These are phyloP conservation scores for Recurvomyces mirabilis DNA, from an alignment of 495 filamentous ascomycete genomes.

Conservation along the genomic window DNA sequence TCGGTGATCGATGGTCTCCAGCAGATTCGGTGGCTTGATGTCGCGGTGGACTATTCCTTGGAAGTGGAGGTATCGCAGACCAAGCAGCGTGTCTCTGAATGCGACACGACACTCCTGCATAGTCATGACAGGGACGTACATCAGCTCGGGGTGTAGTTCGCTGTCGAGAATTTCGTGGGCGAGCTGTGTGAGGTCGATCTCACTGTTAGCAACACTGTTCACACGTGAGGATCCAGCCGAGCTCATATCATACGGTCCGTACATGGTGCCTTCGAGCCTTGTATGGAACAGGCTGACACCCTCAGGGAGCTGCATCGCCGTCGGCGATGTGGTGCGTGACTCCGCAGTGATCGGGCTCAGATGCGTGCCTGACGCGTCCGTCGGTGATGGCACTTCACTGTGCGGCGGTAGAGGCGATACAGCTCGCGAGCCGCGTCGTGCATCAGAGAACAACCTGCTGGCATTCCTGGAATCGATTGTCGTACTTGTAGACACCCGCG, in stretches of 20 bases:
- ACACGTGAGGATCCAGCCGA: slow-evolving; percentile 3
- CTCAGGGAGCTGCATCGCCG: background rate
- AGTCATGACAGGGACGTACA: slow-evolving; percentile 83
- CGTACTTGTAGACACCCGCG: slow-evolving; percentile 17
- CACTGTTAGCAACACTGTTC: slow-evolving; percentile 43
- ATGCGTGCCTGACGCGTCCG: background rate
- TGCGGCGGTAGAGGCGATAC: slow-evolving; percentile 13
- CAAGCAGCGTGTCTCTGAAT: slow-evolving; percentile 87
- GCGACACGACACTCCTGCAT: slow-evolving; percentile 71
- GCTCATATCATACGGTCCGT: slow-evolving; percentile 45
- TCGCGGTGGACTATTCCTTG: slow-evolving; percentile 96
- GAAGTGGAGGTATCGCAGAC: slow-evolving; percentile 90
- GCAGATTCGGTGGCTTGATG: slow-evolving; percentile 96
- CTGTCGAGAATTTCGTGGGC: slow-evolving; percentile 38
- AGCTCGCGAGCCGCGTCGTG: slow-evolving; percentile 5
- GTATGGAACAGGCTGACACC: slow-evolving; percentile 33
- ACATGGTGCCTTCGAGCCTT: slow-evolving; percentile 65
- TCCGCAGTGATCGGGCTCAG: slow-evolving; percentile 3
- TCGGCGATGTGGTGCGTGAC: slow-evolving; percentile 7
- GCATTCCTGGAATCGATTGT: slow-evolving; percentile 5
- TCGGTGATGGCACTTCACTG: background rate
- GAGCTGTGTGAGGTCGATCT: background rate
- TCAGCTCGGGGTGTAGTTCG: slow-evolving; percentile 69
- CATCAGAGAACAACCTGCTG: background rate
- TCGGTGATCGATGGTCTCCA: slow-evolving; percentile 71